Evolutionary conservation across 1,139 yeast genomes (phyloP).

Genomic region (Suhomyces coccinellae): DNA sequence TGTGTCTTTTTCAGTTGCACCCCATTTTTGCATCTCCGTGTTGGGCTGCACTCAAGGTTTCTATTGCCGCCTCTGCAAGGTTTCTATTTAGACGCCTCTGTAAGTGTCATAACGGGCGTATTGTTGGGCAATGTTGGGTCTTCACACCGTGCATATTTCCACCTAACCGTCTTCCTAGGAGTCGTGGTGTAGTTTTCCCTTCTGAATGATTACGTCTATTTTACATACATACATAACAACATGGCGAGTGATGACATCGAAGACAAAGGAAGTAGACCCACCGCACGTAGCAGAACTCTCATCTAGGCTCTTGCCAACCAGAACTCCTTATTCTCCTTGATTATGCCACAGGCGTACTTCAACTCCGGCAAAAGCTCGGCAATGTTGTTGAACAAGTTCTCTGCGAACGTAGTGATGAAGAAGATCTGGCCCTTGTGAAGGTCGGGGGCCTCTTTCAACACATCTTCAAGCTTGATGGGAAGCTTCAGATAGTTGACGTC

Average conservation of each 20-base stretch:
- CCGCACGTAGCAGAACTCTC: neutral
- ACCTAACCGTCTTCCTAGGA: too few relatives aligned
- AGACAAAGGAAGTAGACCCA: neutral
- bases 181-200: too few relatives aligned
- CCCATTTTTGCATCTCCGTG: too few relatives aligned
- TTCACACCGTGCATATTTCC: too few relatives aligned
- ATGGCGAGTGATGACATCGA: neutral
- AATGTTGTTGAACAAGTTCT: conserved; percentile 67
- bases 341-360: conserved; percentile 50
- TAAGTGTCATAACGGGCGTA: too few relatives aligned
- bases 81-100: too few relatives aligned
- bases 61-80: too few relatives aligned
- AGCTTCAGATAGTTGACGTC: conserved; percentile 31
- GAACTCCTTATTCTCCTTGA: conserved; percentile 43
- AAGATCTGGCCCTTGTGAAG: conserved; percentile 79
- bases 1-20: too few relatives aligned
- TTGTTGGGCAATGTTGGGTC: too few relatives aligned
- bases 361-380: conserved; percentile 58
- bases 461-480: conserved; percentile 35
- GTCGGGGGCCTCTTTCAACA: conserved; percentile 46
- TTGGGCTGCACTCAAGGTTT: too few relatives aligned
- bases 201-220: conserved; percentile 1
- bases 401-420: conserved; percentile 81
- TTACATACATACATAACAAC: conserved; percentile 5
- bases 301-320: conserved; percentile 30